phyloP scores from a whole-genome alignment of 139 green algal species.

The Nannochloris sp. region DNA sequence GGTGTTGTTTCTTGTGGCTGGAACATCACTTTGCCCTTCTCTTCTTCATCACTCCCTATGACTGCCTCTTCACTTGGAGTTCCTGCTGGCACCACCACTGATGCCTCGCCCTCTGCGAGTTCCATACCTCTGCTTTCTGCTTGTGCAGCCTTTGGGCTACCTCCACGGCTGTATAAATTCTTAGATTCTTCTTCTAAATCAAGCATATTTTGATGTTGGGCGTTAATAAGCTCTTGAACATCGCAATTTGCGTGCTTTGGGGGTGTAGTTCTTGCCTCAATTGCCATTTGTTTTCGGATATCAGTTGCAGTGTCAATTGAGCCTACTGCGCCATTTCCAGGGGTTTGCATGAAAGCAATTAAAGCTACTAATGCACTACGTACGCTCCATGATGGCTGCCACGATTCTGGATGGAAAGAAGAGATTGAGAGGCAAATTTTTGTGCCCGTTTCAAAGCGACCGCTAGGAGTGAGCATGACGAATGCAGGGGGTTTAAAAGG shows the following conservation, averaged over 20 bases:
- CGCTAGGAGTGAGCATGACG: slow-evolving; percentile 86
- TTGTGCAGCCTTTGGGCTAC: neutral
- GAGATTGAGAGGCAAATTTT: slow-evolving; percentile 97
- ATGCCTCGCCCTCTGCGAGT: too few relatives aligned
- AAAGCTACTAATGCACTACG: slow-evolving; percentile 88
- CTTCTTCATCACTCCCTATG: too few relatives aligned
- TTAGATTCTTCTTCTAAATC: slow-evolving; percentile 12
- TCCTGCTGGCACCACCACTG: too few relatives aligned
- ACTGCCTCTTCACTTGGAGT: too few relatives aligned
- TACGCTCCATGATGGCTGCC: slow-evolving; percentile 96
- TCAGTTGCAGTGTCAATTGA: slow-evolving; percentile 79
- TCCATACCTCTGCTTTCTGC: too few relatives aligned
- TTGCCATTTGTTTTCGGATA: slow-evolving; percentile 61
- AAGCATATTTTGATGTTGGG: slow-evolving; percentile 73
- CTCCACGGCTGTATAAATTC: neutral
- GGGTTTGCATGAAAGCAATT: slow-evolving; percentile 88
- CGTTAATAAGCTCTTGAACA: slow-evolving; percentile 61
- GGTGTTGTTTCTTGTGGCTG: too few relatives aligned
- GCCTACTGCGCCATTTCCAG: slow-evolving; percentile 83
- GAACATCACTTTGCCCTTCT: too few relatives aligned
- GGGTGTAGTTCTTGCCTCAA: slow-evolving; percentile 35
- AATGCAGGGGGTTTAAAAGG: slow-evolving; percentile 97
- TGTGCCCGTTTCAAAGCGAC: slow-evolving; percentile 79
- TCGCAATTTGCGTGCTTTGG: slow-evolving; percentile 58
- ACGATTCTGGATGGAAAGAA: slow-evolving; percentile 90